Evolutionary conservation across 2,329 filamentous ascomycete genomes (phyloP).

Genomic region (Penicillium sp.): DNA sequence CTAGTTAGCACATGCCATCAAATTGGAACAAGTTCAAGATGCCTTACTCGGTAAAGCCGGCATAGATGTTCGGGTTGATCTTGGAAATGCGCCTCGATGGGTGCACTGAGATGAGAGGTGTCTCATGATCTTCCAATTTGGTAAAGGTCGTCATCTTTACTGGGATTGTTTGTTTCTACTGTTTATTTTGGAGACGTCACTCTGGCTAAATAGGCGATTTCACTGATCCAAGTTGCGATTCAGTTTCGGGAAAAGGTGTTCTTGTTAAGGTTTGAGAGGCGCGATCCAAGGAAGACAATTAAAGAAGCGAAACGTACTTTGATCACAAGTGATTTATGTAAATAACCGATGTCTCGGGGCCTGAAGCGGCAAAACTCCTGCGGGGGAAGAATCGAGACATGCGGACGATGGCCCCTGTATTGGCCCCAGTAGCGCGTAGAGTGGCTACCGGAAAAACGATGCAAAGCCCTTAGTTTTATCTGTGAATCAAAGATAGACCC

Average conservation of each 20-base stretch:
- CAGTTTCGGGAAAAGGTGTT: background rate
- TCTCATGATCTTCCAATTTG: slow-evolving; percentile 59
- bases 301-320: background rate
- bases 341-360: slow-evolving; percentile 3
- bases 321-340: background rate
- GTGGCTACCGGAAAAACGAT: background rate
- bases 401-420: background rate
- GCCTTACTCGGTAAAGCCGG: slow-evolving; percentile 76
- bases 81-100: slow-evolving; percentile 64
- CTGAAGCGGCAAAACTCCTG: slow-evolving; percentile 35
- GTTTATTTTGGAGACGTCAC: background rate
- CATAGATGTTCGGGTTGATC: slow-evolving; percentile 79
- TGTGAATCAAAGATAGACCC: too few relatives aligned
- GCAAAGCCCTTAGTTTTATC: background rate
- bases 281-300: background rate
- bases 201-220: background rate
- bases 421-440: background rate
- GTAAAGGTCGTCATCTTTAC: slow-evolving; percentile 69
- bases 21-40: background rate
- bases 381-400: slow-evolving; percentile 21
- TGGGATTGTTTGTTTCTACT: background rate
- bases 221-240: background rate
- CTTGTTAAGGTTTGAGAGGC: background rate
- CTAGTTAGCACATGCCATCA: slow-evolving; percentile 13
- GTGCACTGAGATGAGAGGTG: slow-evolving; percentile 64